A percentile compares a stretch with the other conserved stretches of the same genome.
Conservation (phyloP, 2,329 filamentous ascomycete genomes). For the Fusarium sterilihyphosum region DNA sequence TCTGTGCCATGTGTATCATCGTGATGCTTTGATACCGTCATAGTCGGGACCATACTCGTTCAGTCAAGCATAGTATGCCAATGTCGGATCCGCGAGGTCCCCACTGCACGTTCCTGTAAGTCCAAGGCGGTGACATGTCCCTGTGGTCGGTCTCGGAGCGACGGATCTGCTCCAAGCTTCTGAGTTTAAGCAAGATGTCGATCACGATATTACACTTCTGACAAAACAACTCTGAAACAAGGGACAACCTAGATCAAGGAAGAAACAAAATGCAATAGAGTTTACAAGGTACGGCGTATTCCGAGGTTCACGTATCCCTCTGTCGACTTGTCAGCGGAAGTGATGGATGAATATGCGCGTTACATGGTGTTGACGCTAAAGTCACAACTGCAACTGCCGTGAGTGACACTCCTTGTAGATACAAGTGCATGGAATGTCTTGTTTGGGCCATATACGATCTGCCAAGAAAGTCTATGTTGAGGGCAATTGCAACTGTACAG, state of each 20-base stretch:
- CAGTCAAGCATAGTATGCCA: neutral
- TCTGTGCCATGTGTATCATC: neutral
- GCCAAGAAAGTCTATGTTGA: neutral
- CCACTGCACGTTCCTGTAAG: neutral
- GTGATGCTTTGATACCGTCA: neutral
- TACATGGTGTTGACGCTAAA: neutral
- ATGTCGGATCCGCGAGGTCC: neutral
- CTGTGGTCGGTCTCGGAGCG: neutral
- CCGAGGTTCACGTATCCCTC: neutral
- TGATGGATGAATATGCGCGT: neutral
- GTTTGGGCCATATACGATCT: neutral
- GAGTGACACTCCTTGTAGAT: neutral
- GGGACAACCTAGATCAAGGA: neutral
- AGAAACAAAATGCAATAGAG: neutral
- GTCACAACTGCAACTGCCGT: conserved; percentile 13
- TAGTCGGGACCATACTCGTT: neutral
- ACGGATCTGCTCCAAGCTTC: neutral
- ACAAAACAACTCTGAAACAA: conserved; percentile 13
- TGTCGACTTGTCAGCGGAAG: neutral
- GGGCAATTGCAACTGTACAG: neutral
- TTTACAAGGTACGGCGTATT: neutral
- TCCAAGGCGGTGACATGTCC: neutral
- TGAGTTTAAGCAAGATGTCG: neutral
- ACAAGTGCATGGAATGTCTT: neutral
- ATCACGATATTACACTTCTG: neutral